Evolutionary conservation across 495 filamentous ascomycete species (phyloP).

Genomic region (Penicillium paxilli): DNA sequence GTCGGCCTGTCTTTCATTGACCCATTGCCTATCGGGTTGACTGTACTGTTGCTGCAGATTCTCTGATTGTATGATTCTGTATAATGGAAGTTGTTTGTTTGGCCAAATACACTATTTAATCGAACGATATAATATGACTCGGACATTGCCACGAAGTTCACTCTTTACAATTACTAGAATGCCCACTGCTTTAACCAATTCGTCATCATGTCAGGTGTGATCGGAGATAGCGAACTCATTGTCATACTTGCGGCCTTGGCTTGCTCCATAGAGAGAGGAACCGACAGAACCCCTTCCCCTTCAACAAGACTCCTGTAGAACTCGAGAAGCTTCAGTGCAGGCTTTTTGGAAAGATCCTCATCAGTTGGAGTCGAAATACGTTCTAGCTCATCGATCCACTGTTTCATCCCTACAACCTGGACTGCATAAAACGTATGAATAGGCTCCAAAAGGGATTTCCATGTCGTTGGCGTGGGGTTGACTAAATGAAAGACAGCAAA

Average conservation of each 20-base stretch:
- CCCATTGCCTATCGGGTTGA: slow-evolving; percentile 17
- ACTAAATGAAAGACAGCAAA: neutral
- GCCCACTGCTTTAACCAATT: slow-evolving; percentile 28
- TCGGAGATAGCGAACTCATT: slow-evolving; percentile 15
- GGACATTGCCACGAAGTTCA: too few relatives aligned
- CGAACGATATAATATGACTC: too few relatives aligned
- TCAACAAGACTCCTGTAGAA: slow-evolving; percentile 20
- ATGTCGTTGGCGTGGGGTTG: neutral
- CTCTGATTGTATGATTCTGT: slow-evolving; percentile 7
- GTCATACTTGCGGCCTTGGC: slow-evolving; percentile 17
- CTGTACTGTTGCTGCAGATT: slow-evolving; percentile 17
- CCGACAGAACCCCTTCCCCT: slow-evolving; percentile 4
- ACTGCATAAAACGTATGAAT: neutral
- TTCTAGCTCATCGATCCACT: neutral
- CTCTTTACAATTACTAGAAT: too few relatives aligned
- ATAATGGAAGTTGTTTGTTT: neutral
- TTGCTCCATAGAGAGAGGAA: slow-evolving; percentile 3
- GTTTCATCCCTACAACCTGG: neutral
- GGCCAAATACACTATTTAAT: neutral
- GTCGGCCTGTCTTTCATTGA: slow-evolving; percentile 11
- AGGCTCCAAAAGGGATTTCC: neutral
- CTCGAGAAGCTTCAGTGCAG: slow-evolving; percentile 27
- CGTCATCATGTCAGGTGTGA: slow-evolving; percentile 16
- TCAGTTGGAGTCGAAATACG: neutral
- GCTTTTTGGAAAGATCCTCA: slow-evolving; percentile 12